Evolutionary conservation across 495 filamentous ascomycete species (phyloP).

Genomic region (Bryoglossum gracile): DNA sequence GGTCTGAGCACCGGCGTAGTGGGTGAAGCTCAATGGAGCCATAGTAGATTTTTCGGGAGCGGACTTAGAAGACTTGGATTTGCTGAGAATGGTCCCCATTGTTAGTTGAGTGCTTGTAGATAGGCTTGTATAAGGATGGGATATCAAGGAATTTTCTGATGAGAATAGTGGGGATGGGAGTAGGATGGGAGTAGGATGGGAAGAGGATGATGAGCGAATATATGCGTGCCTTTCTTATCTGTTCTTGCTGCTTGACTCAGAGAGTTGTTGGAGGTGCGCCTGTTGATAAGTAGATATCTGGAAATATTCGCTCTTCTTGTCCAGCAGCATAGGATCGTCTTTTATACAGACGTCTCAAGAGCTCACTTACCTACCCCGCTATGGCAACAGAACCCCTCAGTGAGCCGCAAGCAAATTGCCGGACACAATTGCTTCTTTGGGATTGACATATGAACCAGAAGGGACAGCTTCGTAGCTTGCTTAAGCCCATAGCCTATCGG

Average conservation of each 20-base stretch:
- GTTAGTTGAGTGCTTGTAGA: conserved; percentile 8
- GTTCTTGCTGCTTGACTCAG: background rate
- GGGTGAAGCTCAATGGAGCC: conserved; percentile 34
- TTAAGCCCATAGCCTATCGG: too few relatives aligned
- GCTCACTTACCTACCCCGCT: conserved; percentile 3
- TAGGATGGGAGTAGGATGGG: background rate
- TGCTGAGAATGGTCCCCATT: conserved; percentile 35
- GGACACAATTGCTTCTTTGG: conserved; percentile 3
- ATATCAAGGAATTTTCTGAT: background rate
- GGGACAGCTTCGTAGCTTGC: too few relatives aligned
- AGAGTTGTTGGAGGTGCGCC: background rate
- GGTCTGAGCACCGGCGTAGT: conserved; percentile 54
- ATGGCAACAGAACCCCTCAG: conserved; percentile 8
- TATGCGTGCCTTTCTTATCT: too few relatives aligned
- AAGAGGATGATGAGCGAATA: background rate
- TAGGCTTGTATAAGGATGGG: too few relatives aligned
- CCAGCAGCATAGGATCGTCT: background rate
- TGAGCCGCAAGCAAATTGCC: background rate
- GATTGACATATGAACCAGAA: background rate
- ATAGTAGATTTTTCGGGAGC: conserved; percentile 18
- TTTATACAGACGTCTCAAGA: background rate
- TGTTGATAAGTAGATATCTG: conserved; percentile 10
- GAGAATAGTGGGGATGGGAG: background rate
- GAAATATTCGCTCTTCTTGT: conserved; percentile 15
- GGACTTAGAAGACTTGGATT: conserved; percentile 21